Percentiles rank a stretch among this genome's conserved stretches.
phyloP scores from a whole-genome alignment of 805 yeast genomes.

The Wickerhamiella azymoides region DNA sequence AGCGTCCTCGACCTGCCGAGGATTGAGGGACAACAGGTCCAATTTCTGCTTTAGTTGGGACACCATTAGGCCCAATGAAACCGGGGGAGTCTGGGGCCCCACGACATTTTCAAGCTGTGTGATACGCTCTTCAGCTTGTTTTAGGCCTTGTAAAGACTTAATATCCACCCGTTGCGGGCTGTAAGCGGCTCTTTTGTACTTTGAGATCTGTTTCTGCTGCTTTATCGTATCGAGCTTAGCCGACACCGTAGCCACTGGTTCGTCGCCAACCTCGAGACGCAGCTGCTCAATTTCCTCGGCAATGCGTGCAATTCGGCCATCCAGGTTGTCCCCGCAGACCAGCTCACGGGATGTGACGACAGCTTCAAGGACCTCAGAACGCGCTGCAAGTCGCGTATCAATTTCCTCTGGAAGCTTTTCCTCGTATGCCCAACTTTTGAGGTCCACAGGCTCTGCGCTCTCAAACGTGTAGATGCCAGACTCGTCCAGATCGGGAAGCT shows the following conservation, averaged over 20 bases:
- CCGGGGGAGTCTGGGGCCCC: constrained; percentile 2
- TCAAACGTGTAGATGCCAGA: constrained; percentile 8
- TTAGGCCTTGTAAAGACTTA: neutral
- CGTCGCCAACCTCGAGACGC: neutral
- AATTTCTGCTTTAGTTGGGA: neutral
- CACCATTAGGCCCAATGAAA: neutral
- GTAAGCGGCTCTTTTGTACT: neutral
- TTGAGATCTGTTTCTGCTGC: neutral
- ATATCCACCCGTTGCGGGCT: neutral
- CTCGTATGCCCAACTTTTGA: neutral
- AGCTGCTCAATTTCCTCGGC: constrained; percentile 5
- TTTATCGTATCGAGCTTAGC: constrained; percentile 1
- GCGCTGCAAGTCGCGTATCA: neutral
- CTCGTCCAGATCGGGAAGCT: constrained; percentile 9
- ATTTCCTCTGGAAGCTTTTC: neutral
- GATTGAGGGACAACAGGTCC: constrained; percentile 1
- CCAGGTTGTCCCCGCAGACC: constrained; percentile 6
- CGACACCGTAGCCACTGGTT: neutral
- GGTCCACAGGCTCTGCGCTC: neutral
- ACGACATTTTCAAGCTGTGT: constrained; percentile 1
- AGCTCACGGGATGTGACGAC: constrained; percentile 7
- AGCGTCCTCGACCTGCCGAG: constrained; percentile 2
- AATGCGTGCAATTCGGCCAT: constrained; percentile 8
- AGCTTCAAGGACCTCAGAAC: constrained; percentile 5
- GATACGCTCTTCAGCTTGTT: neutral